Conservation (phyloP, 768 basidiomycete species). For the Boletus subcaerulescens region DNA sequence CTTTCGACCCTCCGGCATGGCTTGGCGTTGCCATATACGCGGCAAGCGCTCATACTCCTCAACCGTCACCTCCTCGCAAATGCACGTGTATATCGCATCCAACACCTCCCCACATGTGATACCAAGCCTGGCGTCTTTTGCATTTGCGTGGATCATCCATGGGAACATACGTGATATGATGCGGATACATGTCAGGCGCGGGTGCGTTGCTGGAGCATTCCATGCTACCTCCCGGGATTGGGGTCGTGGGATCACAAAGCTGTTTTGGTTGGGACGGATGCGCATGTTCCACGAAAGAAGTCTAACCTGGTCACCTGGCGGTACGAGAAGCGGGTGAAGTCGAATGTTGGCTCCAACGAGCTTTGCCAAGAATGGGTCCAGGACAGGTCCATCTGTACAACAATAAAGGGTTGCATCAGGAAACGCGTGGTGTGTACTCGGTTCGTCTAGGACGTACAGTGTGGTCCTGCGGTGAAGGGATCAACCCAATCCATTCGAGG, state of each 20-base stretch:
- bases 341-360: slow-evolving; percentile 45
- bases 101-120: slow-evolving; percentile 69
- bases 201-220: slow-evolving; percentile 63
- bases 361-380: slow-evolving; percentile 55
- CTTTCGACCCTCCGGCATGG: too few species aligned
- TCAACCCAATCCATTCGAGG: too few species aligned
- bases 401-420: slow-evolving; percentile 9
- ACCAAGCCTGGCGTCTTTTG: slow-evolving; percentile 45
- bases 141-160: slow-evolving; percentile 51
- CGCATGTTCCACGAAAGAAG: slow-evolving; percentile 57
- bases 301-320: slow-evolving; percentile 36
- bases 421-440: background rate
- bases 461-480: slow-evolving; percentile 39
- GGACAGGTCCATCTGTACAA: slow-evolving; percentile 62
- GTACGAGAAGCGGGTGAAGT: slow-evolving; percentile 62
- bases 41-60: slow-evolving; percentile 47
- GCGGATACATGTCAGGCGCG: slow-evolving; percentile 49
- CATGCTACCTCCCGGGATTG: slow-evolving; percentile 67
- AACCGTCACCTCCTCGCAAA: slow-evolving; percentile 50
- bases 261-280: slow-evolving; percentile 50
- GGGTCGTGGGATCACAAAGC: slow-evolving; percentile 60
- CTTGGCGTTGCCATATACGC: too few species aligned
- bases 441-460: slow-evolving; percentile 34
- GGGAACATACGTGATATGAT: slow-evolving; percentile 56
- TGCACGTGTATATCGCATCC: slow-evolving; percentile 47